These are phyloP conservation scores for Serpula lacrymans DNA, from an alignment of 768 basidiomycete genomes.

Conservation along the genomic window DNA sequence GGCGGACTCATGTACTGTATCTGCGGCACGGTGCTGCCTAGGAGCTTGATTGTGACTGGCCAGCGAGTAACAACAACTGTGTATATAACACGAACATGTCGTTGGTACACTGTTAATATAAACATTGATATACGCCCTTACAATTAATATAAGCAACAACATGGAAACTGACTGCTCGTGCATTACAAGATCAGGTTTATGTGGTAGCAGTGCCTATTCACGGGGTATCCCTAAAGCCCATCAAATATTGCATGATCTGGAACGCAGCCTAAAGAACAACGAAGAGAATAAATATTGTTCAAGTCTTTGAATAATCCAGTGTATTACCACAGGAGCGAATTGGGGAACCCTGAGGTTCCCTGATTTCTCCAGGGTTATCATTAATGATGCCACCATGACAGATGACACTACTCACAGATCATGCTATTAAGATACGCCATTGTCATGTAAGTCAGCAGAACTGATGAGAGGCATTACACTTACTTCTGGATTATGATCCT, in stretches of 20 bases:
- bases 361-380: slow-evolving; percentile 38
- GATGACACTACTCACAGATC: slow-evolving; percentile 32
- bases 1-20: no score
- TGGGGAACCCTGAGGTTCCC: slow-evolving; percentile 70
- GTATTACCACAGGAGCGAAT: slow-evolving; percentile 56
- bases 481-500: slow-evolving; percentile 67
- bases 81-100: no score
- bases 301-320: not conserved
- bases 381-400: slow-evolving; percentile 13
- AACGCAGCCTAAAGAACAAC: slow-evolving; percentile 50
- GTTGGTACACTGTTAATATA: no score
- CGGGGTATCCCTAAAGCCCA: slow-evolving; percentile 57
- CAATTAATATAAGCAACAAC: no score
- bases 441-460: not conserved
- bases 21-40: no score
- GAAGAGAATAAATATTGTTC: not conserved
- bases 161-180: no score
- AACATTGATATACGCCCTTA: no score
- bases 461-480: slow-evolving; percentile 12
- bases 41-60: no score
- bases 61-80: no score
- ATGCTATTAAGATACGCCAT: no score
- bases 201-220: no score
- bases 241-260: slow-evolving; percentile 64
- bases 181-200: no score